Evolutionary conservation across 192 early-diverging fungal genomes (phyloP), one percentile per base, ranked within the genome.

Genomic region (Martensiomyces pterosporus): DNA sequence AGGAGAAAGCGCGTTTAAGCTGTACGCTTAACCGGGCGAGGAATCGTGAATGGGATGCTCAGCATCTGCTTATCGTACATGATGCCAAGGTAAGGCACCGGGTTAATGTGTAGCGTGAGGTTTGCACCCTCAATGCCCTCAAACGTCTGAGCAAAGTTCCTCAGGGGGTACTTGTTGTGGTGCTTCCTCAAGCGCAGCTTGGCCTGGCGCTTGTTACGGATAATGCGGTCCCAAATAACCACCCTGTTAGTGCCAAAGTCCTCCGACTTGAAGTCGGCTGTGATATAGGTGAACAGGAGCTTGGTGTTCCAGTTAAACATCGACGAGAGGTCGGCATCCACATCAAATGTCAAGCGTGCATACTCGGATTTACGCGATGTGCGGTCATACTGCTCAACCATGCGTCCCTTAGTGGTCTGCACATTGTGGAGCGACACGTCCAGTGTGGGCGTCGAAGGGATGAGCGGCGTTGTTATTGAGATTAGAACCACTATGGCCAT

Each of bases 271-370:
- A 49, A 75, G 43, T 75, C 71, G 14, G 54, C 71, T 3, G 71
- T 67, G 23, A 75, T 63, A 24, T 59, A 75, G 2, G 64, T 55
- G 24, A 67, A 75, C 48, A 75, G 38, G 0, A 67, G 59, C 52
- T 75, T 75, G 9, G 71, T 75, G 56, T 75, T 75, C 71, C 71
- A 75, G 65, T 75, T 75, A 17, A 75, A 67, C 65, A 75, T 55
- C 8, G 58, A 54, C 8, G 71, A 37, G 8, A 75, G 47, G 64
- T 75, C 71, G 1, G 71, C 71, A 27, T 75, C 65, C 6, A 75
- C 18, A 38, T 75, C 71, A 52, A 75, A 75, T 1, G 71, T 75
- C 25, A 75, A 46, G 4, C 60, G 59, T 9, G 71, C 65, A 37
- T 64, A 67, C 41, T 75, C 71, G 10, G 71, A 51, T 4, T 54